phyloP scores from a whole-genome alignment of 192 early-diverging fungal species.

The Kappamyces sp. region DNA sequence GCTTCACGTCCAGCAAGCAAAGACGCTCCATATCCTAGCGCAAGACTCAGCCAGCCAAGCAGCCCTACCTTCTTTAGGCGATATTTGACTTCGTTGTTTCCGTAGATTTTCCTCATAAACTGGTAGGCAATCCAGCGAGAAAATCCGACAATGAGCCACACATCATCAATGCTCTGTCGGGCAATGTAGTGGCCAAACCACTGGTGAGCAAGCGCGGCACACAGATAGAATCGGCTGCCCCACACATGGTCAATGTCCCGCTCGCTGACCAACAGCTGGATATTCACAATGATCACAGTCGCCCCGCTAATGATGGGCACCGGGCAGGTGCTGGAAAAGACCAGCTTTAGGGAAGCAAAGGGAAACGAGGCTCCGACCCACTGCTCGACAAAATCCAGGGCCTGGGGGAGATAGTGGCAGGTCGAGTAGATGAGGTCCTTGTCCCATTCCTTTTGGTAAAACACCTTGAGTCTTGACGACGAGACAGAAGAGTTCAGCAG shows the following conservation, averaged over 20 bases:
- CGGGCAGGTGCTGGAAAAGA: slow-evolving; percentile 77
- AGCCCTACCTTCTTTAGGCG: slow-evolving; percentile 62
- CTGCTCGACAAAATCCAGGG: slow-evolving; percentile 77
- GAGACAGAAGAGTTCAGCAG: slow-evolving; percentile 29
- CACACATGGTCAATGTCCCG: slow-evolving; percentile 84
- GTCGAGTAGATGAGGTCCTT: slow-evolving; percentile 10
- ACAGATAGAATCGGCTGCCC: slow-evolving; percentile 67
- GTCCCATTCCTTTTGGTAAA: neutral
- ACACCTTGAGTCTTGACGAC: neutral
- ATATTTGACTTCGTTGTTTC: slow-evolving; percentile 82
- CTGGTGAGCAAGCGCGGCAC: slow-evolving; percentile 71
- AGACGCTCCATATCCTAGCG: slow-evolving; percentile 74
- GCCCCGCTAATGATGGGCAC: slow-evolving; percentile 67
- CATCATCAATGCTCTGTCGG: slow-evolving; percentile 56
- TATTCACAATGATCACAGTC: slow-evolving; percentile 69
- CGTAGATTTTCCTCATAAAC: slow-evolving; percentile 75
- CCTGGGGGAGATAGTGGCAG: slow-evolving; percentile 35
- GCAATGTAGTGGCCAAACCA: slow-evolving; percentile 91
- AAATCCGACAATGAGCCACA: slow-evolving; percentile 82
- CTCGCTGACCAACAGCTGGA: slow-evolving; percentile 60
- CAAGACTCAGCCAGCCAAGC: neutral
- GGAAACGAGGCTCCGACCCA: slow-evolving; percentile 81
- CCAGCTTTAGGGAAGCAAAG: slow-evolving; percentile 72
- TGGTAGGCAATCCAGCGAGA: slow-evolving; percentile 66
- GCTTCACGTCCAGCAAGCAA: slow-evolving; percentile 77